phyloP scores from a whole-genome alignment of 768 basidiomycete genomes.

The Boletellus sp. region DNA sequence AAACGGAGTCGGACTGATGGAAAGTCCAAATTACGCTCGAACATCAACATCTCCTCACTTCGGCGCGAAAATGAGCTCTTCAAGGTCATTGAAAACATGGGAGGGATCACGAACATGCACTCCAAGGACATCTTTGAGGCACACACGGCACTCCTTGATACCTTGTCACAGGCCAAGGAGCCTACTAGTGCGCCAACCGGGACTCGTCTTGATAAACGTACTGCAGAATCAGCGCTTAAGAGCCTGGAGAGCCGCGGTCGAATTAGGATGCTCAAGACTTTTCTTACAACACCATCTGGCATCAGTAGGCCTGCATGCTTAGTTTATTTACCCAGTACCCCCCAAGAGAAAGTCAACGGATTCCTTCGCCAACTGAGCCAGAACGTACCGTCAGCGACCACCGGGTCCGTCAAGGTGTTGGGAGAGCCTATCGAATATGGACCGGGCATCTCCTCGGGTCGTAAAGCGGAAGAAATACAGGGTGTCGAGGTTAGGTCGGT shows the following conservation, averaged over 20 bases:
- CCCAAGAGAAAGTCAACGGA: constrained; percentile 48
- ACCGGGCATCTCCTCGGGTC: constrained; percentile 33
- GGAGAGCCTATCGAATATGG: constrained; percentile 57
- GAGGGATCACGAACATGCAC: constrained; percentile 65
- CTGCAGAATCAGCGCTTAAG: constrained; percentile 56
- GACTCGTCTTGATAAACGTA: constrained; percentile 70
- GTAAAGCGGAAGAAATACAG: constrained; percentile 27
- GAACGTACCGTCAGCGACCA: constrained; percentile 25
- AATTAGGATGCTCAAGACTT: constrained; percentile 68
- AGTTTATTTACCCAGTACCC: constrained; percentile 58
- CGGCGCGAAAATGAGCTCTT: constrained; percentile 79
- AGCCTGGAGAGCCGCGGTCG: constrained; percentile 62
- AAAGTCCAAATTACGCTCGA: constrained; percentile 26
- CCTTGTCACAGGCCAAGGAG: constrained; percentile 56
- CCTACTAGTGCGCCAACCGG: constrained; percentile 67
- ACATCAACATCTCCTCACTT: constrained; percentile 70
- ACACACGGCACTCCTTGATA: constrained; percentile 60
- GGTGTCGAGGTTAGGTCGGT: constrained; percentile 46
- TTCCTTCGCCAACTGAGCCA: constrained; percentile 58
- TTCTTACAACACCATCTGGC: constrained; percentile 56
- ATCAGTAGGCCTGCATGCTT: constrained; percentile 56
- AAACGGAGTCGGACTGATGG: constrained; percentile 20
- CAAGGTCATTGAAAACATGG: constrained; percentile 58
- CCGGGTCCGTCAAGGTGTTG: constrained; percentile 44
- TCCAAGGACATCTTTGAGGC: constrained; percentile 68